Base-by-base conservation (phyloP, 352 stramenopile species). In the Pythium dissimile region DNA sequence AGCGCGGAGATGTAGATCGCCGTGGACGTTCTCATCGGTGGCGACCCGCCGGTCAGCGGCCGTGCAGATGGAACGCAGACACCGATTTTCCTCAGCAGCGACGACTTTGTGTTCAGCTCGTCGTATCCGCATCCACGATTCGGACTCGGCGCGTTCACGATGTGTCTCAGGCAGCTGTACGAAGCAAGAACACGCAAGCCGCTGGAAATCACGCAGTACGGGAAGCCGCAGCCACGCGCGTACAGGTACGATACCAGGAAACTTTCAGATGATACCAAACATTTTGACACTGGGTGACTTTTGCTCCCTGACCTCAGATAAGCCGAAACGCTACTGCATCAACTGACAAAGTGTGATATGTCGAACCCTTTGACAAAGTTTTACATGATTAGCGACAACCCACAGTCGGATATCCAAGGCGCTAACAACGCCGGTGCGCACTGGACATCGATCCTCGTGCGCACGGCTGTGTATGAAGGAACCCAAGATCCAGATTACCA, bases 321-420 rank as follows among this genome's bases (percentile, higher is more conserved):
- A 5, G 43, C 43, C 23, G 68, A 92, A 48, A 54, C 68, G 13
- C 67, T 88, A 20, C 57, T 89, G 18, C 81, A 87, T 49, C 59
- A 72, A 26, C 75, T 80, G 44, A 67, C 73, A 6, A 66, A 54
- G 8, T 57, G 68, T 20, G 43, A 60, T 30, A 49, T 61, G 24
- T 67, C 66, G 5, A 61, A 61, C 46, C 48, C 37, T 28, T 45
- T 94, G 18, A 71, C 70, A 26, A 65, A 62, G 50, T 86, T 94
- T 49, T 96, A 94, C 53, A 86, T 85, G 44, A 92, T 96, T 31
- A 85, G 86, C 5, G 86, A 96, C 71, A 96, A 96, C 56, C 86
- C 86, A 16, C 59, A 82, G 47, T 75, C 81, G 0, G 86, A 96
- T 52, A 90, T 96, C 44, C 80, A 88, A 48, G 86, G 86, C n/a